Evolutionary conservation across 192 early-diverging fungal species (phyloP).

Genomic region (Gigaspora rosea): DNA sequence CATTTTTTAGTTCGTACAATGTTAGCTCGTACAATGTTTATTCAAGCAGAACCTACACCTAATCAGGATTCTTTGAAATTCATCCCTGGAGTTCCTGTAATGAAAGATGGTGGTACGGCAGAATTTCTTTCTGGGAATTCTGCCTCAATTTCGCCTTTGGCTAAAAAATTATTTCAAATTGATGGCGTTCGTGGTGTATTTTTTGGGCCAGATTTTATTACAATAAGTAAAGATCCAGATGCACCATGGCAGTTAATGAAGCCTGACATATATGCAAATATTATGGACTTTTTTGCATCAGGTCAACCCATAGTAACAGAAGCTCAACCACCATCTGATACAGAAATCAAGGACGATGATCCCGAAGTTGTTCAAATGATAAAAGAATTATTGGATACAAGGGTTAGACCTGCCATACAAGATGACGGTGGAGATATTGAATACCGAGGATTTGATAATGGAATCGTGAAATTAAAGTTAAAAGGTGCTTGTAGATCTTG

Average conservation of each 20-base stretch:
- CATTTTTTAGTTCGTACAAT: too few species aligned
- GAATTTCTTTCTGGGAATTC: slow-evolving; percentile 85
- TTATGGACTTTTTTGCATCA: slow-evolving; percentile 92
- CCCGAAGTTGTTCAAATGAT: slow-evolving; percentile 96
- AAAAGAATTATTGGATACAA: slow-evolving; percentile 95
- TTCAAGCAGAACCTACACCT: slow-evolving; percentile 89
- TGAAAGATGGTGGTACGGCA: slow-evolving; percentile 65
- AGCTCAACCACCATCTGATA: slow-evolving; percentile 58
- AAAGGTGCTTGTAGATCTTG: slow-evolving; percentile 97
- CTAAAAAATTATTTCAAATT: slow-evolving; percentile 87
- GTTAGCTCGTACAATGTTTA: slow-evolving; percentile 76
- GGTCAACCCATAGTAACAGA: slow-evolving; percentile 76
- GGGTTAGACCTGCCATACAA: slow-evolving; percentile 95
- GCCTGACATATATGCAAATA: slow-evolving; percentile 93
- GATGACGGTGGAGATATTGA: slow-evolving; percentile 99
- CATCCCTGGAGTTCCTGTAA: slow-evolving; percentile 87
- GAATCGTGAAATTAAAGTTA: slow-evolving; percentile 88
- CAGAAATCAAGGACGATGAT: slow-evolving; percentile 75
- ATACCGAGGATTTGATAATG: slow-evolving; percentile 86
- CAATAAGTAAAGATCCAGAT: slow-evolving; percentile 86
- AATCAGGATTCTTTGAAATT: slow-evolving; percentile 97
- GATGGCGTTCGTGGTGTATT: slow-evolving; percentile 91
- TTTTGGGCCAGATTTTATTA: slow-evolving; percentile 93
- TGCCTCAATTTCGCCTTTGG: slow-evolving; percentile 83
- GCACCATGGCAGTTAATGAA: slow-evolving; percentile 97